phyloP scores from a whole-genome alignment of 169 alveolate genomes.

The Eimeria necatrix region DNA sequence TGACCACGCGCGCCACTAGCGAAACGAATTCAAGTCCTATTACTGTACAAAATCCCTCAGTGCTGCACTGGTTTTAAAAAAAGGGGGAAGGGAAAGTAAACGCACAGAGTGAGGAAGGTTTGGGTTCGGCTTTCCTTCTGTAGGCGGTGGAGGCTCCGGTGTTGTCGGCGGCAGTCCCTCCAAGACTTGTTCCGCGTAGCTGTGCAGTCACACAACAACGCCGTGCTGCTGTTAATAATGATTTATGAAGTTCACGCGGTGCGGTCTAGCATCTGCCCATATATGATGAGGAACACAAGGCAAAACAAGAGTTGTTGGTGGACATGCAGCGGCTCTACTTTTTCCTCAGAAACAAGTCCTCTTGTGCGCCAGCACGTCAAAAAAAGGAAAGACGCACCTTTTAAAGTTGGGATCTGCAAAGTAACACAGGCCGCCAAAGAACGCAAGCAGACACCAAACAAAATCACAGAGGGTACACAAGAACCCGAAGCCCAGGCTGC shows the following conservation, averaged over 20 bases:
- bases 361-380: not conserved
- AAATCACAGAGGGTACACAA: no score
- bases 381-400: not conserved
- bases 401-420: constrained; percentile 59
- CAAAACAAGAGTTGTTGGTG: no score
- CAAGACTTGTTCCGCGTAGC: constrained; percentile 56
- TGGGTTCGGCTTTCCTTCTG: constrained; percentile 57
- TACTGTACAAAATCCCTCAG: no score
- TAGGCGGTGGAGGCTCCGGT: constrained; percentile 57
- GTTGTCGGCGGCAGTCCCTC: constrained; percentile 55
- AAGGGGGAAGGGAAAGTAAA: not conserved
- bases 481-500: no score
- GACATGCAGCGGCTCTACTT: no score
- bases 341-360: not conserved
- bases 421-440: not conserved
- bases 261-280: not conserved
- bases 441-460: not conserved
- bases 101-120: constrained; percentile 59
- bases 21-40: no score
- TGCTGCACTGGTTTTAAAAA: no score
- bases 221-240: not conserved
- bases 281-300: not conserved
- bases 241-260: not conserved
- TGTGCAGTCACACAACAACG: not conserved
- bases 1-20: not conserved